Conservation (phyloP, 1,284 basidiomycete genomes). For the Leccinum griseonigrum region DNA sequence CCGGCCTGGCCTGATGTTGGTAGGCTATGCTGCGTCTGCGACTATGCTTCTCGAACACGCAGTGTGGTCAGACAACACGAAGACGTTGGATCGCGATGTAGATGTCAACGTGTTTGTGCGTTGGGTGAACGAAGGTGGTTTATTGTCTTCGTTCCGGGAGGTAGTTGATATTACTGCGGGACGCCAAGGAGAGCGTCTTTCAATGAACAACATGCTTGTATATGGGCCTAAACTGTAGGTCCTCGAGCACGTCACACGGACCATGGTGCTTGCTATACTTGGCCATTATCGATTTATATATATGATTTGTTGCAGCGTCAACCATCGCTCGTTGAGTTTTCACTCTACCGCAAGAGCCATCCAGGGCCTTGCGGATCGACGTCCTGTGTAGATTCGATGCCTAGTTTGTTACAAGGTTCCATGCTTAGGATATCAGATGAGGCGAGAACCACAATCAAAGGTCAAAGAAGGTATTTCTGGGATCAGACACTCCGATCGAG, state of each 20-base stretch:
- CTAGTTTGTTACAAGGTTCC: slow-evolving; percentile 42
- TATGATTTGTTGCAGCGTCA: not conserved
- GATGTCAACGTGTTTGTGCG: slow-evolving; percentile 55
- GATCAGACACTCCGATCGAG: slow-evolving; percentile 42
- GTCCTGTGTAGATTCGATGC: slow-evolving; percentile 35
- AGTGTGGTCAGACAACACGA: slow-evolving; percentile 47
- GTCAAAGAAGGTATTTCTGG: slow-evolving; percentile 7
- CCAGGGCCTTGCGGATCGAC: not conserved
- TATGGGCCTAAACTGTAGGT: slow-evolving; percentile 22
- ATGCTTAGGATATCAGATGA: slow-evolving; percentile 58
- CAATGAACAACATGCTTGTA: slow-evolving; percentile 31
- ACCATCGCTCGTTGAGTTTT: not conserved
- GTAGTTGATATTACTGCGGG: slow-evolving; percentile 35
- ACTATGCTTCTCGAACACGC: slow-evolving; percentile 65
- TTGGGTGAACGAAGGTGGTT: slow-evolving; percentile 57
- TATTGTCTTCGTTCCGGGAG: slow-evolving; percentile 40
- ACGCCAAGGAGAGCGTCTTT: slow-evolving; percentile 29
- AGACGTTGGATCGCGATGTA: slow-evolving; percentile 34
- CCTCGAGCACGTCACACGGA: not conserved
- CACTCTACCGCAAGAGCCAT: not conserved
- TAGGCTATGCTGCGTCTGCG: slow-evolving; percentile 51
- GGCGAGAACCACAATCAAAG: slow-evolving; percentile 37
- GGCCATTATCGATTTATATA: too few relatives aligned
- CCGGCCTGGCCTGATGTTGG: slow-evolving; percentile 54
- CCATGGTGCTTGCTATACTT: not conserved